Evolutionary conservation across 495 filamentous ascomycete genomes (phyloP).

Genomic region (Penicillium salamii): DNA sequence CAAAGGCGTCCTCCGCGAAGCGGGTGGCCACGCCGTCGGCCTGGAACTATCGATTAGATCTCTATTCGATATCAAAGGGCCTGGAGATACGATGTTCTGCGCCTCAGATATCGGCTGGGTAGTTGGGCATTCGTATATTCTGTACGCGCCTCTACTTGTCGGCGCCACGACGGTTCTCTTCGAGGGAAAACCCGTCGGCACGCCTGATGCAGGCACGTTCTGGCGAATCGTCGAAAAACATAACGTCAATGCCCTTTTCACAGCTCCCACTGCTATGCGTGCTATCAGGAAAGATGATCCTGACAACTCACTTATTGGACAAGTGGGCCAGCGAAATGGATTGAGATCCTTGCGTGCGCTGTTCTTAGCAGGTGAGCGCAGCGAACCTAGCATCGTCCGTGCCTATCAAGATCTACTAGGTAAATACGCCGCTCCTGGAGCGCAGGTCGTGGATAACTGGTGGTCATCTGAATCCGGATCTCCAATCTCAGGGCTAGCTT

Average conservation of each 20-base stretch:
- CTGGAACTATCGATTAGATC: conserved; percentile 75
- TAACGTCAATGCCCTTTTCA: conserved; percentile 79
- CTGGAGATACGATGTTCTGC: conserved; percentile 80
- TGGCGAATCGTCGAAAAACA: conserved; percentile 86
- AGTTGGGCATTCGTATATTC: conserved; percentile 78
- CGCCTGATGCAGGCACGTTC: conserved; percentile 80
- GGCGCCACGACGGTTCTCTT: conserved; percentile 86
- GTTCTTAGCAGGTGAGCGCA: conserved; percentile 86
- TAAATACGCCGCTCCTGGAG: conserved; percentile 58
- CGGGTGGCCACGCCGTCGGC: conserved; percentile 85
- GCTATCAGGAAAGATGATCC: conserved; percentile 87
- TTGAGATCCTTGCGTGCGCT: conserved; percentile 65
- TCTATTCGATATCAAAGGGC: conserved; percentile 74
- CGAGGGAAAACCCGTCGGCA: conserved; percentile 90
- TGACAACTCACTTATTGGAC: conserved; percentile 59
- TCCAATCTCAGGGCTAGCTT: conserved; percentile 78
- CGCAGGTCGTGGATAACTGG: conserved; percentile 88
- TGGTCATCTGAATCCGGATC: conserved; percentile 93
- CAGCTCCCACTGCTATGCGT: conserved; percentile 81
- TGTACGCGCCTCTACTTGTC: conserved; percentile 79
- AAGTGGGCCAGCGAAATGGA: conserved; percentile 61
- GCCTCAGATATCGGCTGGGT: conserved; percentile 87
- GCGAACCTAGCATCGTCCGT: conserved; percentile 79
- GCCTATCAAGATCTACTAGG: conserved; percentile 71
- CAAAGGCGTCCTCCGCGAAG: conserved; percentile 83